A percentile compares a stretch with the other conserved stretches of the same genome.
Conservation (phyloP, 202 grass and related monocot species). For the Setaria viridis region DNA sequence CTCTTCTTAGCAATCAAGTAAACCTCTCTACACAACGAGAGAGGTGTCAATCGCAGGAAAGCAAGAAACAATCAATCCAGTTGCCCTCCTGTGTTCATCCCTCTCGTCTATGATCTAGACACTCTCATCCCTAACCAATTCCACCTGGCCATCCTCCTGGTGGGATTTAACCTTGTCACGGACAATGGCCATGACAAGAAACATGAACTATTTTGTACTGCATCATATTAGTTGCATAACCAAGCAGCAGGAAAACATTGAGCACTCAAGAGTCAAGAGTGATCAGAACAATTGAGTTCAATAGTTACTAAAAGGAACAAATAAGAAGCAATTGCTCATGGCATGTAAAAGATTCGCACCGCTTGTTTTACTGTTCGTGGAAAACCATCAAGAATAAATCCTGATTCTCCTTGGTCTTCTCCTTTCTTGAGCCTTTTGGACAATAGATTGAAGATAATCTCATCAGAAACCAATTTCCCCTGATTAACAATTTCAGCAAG, state of each 20-base stretch:
- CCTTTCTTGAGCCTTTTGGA: conserved; percentile 78
- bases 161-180: too few species aligned
- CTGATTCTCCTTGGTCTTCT: conserved; percentile 81
- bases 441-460: conserved; percentile 85
- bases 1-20: too few species aligned
- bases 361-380: conserved; percentile 91
- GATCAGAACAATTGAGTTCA: not conserved
- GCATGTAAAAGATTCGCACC: conserved; percentile 55
- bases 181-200: not conserved
- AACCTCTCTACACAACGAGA: too few species aligned
- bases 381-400: conserved; percentile 98
- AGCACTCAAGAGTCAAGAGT: not conserved
- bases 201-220: not conserved
- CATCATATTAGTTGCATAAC: not conserved
- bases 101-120: too few species aligned
- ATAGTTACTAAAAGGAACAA: not conserved
- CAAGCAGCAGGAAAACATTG: not conserved
- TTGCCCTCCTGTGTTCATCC: too few species aligned
- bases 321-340: not conserved
- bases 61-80: too few species aligned
- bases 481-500: conserved; percentile 85
- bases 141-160: too few species aligned
- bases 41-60: too few species aligned
- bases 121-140: too few species aligned
- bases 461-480: conserved; percentile 89